These are phyloP conservation scores for Physcia stellaris DNA, from an alignment of 495 filamentous ascomycete species.

Conservation along the genomic window DNA sequence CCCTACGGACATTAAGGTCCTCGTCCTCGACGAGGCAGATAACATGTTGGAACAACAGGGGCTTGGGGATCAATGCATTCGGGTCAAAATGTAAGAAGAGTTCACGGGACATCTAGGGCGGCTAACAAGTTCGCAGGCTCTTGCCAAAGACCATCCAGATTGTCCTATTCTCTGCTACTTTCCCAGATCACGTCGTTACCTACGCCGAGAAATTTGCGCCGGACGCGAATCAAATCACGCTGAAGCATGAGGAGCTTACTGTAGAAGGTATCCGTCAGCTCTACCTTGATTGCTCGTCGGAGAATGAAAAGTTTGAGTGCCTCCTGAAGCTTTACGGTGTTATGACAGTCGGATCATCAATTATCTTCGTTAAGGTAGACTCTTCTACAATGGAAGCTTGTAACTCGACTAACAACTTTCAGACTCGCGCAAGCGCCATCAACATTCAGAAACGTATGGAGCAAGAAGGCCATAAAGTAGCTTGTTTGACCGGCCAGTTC, in stretches of 20 bases:
- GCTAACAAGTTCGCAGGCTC: conserved; percentile 29
- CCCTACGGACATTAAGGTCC: conserved; percentile 49
- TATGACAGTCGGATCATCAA: conserved; percentile 89
- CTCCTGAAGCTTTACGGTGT: conserved; percentile 87
- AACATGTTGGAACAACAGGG: conserved; percentile 95
- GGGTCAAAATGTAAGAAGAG: conserved; percentile 61
- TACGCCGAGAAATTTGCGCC: conserved; percentile 75
- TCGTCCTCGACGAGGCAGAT: conserved; percentile 88
- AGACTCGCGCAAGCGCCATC: conserved; percentile 68
- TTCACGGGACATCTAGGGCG: not conserved
- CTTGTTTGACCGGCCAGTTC: conserved; percentile 71
- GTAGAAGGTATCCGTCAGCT: conserved; percentile 95
- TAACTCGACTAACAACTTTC: conserved; percentile 5
- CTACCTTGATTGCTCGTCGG: conserved; percentile 76
- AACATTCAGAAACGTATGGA: conserved; percentile 78
- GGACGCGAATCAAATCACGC: conserved; percentile 71
- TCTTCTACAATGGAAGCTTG: not conserved
- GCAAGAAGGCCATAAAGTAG: conserved; percentile 79
- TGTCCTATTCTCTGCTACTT: conserved; percentile 93
- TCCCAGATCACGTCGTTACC: conserved; percentile 66
- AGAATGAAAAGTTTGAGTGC: conserved; percentile 72
- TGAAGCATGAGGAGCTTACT: conserved; percentile 81
- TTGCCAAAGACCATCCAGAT: conserved; percentile 63
- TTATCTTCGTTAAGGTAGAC: conserved; percentile 87
- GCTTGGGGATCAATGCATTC: conserved; percentile 83